Conservation (phyloP, 2,329 filamentous ascomycete species). For the Scedosporium dehoogii region DNA sequence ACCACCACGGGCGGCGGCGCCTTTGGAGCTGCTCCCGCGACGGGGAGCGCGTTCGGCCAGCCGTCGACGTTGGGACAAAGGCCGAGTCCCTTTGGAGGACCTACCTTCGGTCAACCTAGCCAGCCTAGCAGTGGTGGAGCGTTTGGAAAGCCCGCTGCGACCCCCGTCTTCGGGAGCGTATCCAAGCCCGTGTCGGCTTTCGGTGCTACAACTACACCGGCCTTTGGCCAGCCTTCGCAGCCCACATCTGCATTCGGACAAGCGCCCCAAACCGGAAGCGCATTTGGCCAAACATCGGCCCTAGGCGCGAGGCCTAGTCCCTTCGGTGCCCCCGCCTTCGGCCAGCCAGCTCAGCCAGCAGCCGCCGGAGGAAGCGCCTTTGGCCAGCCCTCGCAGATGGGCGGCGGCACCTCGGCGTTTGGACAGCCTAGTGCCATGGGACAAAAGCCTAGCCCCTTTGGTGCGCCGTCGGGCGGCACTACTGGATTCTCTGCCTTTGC, state of each 20-base stretch:
- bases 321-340: constrained; percentile 7
- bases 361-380: constrained; percentile 9
- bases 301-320: constrained; percentile 2
- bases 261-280: constrained; percentile 10
- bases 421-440: constrained; percentile 3
- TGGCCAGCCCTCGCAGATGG: constrained; percentile 13
- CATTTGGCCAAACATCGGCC: constrained; percentile 9
- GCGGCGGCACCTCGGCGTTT: neutral
- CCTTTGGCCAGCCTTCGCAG: constrained; percentile 17
- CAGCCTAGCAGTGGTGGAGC: constrained; percentile 3
- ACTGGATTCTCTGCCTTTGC: constrained; percentile 2
- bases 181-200: constrained; percentile 14
- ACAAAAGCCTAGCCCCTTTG: constrained; percentile 28
- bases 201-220: constrained; percentile 3
- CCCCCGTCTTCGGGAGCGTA: constrained; percentile 11
- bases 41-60: constrained; percentile 21
- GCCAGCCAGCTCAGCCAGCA: neutral
- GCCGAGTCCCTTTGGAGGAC: constrained; percentile 5
- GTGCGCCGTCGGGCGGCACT: neutral
- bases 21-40: constrained; percentile 24
- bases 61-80: constrained; percentile 22
- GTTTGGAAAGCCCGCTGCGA: constrained; percentile 14
- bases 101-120: constrained; percentile 17
- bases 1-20: constrained; percentile 15
- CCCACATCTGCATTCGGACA: constrained; percentile 19